Conservation (phyloP, 2,329 filamentous ascomycete species). For the Elsinoe arachidis region DNA sequence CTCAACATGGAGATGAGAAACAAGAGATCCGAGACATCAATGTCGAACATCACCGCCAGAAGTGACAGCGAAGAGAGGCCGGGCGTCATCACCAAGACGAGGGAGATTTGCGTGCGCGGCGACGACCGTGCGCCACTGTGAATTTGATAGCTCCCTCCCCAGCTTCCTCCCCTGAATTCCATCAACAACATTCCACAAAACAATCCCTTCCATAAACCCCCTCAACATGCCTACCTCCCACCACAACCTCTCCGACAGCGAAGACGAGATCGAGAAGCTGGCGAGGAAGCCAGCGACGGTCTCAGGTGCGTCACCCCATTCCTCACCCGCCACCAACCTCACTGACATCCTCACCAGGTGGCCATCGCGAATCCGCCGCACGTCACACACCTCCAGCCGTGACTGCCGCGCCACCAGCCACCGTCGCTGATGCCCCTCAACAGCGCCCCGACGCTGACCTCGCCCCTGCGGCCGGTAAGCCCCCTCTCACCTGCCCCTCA, state of each 20-base stretch:
- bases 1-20: conserved; percentile 1
- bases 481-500: no score
- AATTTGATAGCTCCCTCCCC: background rate
- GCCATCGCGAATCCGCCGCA: background rate
- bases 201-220: background rate
- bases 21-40: conserved; percentile 6
- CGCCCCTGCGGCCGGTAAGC: no score
- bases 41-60: background rate
- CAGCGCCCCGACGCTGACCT: no score
- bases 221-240: background rate
- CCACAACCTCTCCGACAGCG: no score
- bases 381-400: background rate
- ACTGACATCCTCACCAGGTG: background rate
- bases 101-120: background rate
- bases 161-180: no score
- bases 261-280: no score
- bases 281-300: no score
- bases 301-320: no score
- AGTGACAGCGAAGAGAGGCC: background rate
- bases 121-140: background rate
- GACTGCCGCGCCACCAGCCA: no score
- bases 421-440: no score
- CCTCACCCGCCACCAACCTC: background rate
- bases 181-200: background rate
- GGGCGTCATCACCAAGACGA: conserved; percentile 7